Base-by-base conservation (phyloP, 306 rosid species). In the Echinosophora koreensis region DNA sequence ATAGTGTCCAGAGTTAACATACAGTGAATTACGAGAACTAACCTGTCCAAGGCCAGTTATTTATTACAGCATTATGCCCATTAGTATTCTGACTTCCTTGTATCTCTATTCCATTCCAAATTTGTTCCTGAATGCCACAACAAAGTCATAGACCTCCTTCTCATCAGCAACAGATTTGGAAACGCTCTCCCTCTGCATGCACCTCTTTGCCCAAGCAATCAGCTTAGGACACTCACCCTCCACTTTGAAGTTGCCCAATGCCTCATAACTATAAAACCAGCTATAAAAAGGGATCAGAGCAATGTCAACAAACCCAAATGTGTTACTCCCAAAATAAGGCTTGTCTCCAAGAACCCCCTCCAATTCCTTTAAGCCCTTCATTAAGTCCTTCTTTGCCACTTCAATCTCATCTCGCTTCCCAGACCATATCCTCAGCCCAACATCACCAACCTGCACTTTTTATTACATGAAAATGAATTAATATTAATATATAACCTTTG, bases 321-420 rank as follows among this genome's bases (percentile, higher is more conserved):
- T 42, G 15, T 78, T 73, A 9, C 79, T 86, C 14, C 86, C 84
- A 67, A 85, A 78, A 66, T 73, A 85, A 12, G 54, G 68, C 66
- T 85, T 78, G 46, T 74, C 77, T 4, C 88, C 84, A 4, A 81
- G 86, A 76, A 38, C 68, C 28, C 17, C 76, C 62, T 85, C 88
- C 16, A 85, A n/a, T 58, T 34, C 73, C 67, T 78, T 81, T 9
- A 81, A 62, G 47, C 30, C 15, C 66, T 73, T 77, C 2, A 69
- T n/a, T 1, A 81, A 57, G 1, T 81, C 81, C 44, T 68, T 72
- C 66, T 73, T 85, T 12, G 61, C 67, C 12, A 32, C 42, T 60
- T 73, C 66, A 0, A 54, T 74, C 14, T 68, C 62, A 60, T 77
- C 85, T 54, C 80, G 58, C 42, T 81, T 85, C n/a, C 15, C 10